Conservation (phyloP, 2,329 filamentous ascomycete genomes). For the Ophiocordyceps sinensis region DNA sequence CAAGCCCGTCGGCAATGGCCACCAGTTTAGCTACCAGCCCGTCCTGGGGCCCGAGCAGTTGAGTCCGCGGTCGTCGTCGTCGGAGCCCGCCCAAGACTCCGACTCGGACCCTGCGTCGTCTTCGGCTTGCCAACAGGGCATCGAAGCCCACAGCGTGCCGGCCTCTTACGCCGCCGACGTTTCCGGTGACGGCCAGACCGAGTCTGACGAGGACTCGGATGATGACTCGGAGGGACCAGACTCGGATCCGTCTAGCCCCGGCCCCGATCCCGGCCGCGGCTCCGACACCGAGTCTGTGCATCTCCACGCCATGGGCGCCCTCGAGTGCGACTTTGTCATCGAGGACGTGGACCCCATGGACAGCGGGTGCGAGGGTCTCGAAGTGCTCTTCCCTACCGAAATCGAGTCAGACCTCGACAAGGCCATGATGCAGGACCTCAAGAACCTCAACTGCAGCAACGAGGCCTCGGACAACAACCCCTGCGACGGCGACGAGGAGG, state of each 20-base stretch:
- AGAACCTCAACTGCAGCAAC: slow-evolving; percentile 29
- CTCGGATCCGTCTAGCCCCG: background rate
- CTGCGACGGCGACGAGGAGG: slow-evolving; percentile 22
- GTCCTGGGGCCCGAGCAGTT: slow-evolving; percentile 18
- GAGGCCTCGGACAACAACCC: slow-evolving; percentile 17
- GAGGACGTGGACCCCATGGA: slow-evolving; percentile 34
- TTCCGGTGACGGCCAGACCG: background rate
- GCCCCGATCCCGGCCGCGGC: slow-evolving; percentile 1
- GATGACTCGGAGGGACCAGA: background rate
- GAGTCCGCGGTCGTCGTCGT: slow-evolving; percentile 19
- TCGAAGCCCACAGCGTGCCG: background rate
- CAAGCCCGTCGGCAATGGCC: slow-evolving; percentile 24
- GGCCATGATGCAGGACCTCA: slow-evolving; percentile 28
- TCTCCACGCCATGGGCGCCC: slow-evolving; percentile 2
- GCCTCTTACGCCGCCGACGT: background rate
- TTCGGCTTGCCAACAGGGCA: background rate
- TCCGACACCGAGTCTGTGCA: background rate
- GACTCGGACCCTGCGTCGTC: slow-evolving; percentile 9
- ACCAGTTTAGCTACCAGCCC: slow-evolving; percentile 27
- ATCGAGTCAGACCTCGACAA: slow-evolving; percentile 33
- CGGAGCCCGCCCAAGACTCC: slow-evolving; percentile 8
- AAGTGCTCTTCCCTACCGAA: slow-evolving; percentile 27
- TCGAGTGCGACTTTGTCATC: slow-evolving; percentile 21
- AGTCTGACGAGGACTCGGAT: slow-evolving; percentile 5
- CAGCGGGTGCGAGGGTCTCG: slow-evolving; percentile 26